Evolutionary conservation across 805 yeast species (phyloP), one percentile per base, ranked within the genome.

Genomic region (Blastobotrys mokoenaii): DNA sequence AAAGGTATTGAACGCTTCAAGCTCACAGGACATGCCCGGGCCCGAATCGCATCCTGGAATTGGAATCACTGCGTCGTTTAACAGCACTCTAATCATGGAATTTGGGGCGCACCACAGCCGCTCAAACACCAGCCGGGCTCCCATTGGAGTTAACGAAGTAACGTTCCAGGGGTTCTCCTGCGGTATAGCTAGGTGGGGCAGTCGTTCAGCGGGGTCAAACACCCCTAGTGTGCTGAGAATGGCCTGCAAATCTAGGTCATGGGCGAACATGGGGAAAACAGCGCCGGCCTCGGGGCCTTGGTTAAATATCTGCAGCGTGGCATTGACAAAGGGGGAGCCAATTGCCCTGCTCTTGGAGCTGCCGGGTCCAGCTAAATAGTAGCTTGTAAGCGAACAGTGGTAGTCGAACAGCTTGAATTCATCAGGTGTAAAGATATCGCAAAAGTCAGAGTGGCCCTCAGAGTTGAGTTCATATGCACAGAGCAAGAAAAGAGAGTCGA

Each of bases 61-160:
- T 25, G 81, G 80, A 40, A 73, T 62, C 18, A 77, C 79, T 1
- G 78, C 78, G 49, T 76, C 80, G 54, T 77, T 76, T 15, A 75
- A 51, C 5, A 74, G 59, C 32, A 67, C 63, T 57, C 81, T 70
- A 12, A 76, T 75, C 14, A 53, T 51, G 3, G 61, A 59, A 7
- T 50, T 41, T 14, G 68, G 61, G 25, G 53, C 56, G 33, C 41
- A 36, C 17, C 17, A 15, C 27, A 61, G 55, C n/a, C 65, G 57
- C 54, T 62, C 66, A 36, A 62, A 50, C n/a, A 52, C 48, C 15
- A 60, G 36, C 33, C 55, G 60, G 4, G 57, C 64, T 29, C 56
- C 59, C 58, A 56, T 60, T 2, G 60, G 59, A 10, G 54, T 52
- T 16, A 62, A 33, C 2, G 36, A 35, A 2, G 35, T 14, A 2